Base-by-base conservation (phyloP, 441 rosid genomes). In the Euphorbia celastroides region DNA sequence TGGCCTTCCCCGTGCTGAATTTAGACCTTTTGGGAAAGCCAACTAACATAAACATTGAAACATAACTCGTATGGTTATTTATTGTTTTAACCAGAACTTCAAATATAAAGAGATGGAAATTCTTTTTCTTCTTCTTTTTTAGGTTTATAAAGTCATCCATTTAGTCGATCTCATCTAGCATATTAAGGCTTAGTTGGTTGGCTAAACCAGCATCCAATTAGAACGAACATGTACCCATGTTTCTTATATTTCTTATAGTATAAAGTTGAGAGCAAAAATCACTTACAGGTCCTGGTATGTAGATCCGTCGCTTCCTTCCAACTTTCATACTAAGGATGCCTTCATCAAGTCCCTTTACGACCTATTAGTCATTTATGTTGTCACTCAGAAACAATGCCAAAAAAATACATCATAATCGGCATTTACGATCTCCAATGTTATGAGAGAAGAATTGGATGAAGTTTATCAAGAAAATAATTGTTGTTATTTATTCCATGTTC, bases 271-370 rank as follows among this genome's bases (percentile, higher is more conserved):
- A 16, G 44, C 1, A 44, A 48, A 5, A 31, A 62, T 54, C 34
- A 82, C 81, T 81, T 83, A 90, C 98, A 54, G 79, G 73, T 68
- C 98, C 97, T 11, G 97, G 96, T 64, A 93, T 84, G 77, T 86
- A 93, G 57, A 93, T 85, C 57, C 94, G 81, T 23, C 96, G 96
- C 75, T 90, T 88, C 23, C 98, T 97, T 51, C 98, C 96, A 48
- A 75, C 65, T 84, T 87, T 93, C 98, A 90, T 93, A 64, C 78
- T 93, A 71, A 90, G 68, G 57, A 93, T 74, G 38, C 98, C 98
- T 75, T 93, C 98, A 70, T 88, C 98, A 73, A 93, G 98, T 68
- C 98, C 98, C 74, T 86, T 86, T 76, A 93, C 83, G 82, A 90
- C 96, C 97, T 93, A 79, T 65, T 77, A 68, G 73, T 64, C 70